Conservation (phyloP, 2,329 filamentous ascomycete species). For the Plectosphaerella cucumerina region DNA sequence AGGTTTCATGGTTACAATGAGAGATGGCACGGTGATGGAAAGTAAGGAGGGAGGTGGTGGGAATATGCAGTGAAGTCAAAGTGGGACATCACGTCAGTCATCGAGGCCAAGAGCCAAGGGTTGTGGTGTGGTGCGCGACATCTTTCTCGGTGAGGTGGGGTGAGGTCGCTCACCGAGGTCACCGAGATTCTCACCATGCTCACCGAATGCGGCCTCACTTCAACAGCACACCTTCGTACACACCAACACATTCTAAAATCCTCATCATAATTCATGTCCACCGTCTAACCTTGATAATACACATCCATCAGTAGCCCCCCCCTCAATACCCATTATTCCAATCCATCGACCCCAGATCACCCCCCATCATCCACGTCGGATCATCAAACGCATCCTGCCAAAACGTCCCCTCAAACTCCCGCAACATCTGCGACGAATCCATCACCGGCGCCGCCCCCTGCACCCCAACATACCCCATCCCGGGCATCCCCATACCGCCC, state of each 20-base stretch:
- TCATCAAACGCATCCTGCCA: constrained; percentile 10
- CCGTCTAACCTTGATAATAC: too few relatives aligned
- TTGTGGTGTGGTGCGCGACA: background rate
- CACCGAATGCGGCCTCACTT: too few relatives aligned
- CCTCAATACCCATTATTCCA: constrained; percentile 3
- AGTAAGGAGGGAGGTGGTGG: background rate
- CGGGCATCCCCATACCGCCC: background rate
- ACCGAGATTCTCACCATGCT: background rate
- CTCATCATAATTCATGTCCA: background rate
- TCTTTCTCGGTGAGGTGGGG: background rate
- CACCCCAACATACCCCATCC: background rate
- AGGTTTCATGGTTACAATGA: constrained; percentile 23
- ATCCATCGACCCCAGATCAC: constrained; percentile 7
- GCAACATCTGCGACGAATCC: constrained; percentile 11
- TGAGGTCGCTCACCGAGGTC: background rate
- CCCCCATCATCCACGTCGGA: constrained; percentile 6
- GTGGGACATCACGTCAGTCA: background rate
- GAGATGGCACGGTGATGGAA: background rate
- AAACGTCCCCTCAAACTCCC: constrained; percentile 18
- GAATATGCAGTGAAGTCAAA: background rate
- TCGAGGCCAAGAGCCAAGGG: too few relatives aligned
- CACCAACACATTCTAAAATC: background rate
- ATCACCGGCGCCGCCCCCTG: background rate
- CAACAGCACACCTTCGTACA: too few relatives aligned
- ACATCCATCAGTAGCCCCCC: too few relatives aligned